Evolutionary conservation across 306 rosid genomes (phyloP).

Genomic region (Prunus davidiana): DNA sequence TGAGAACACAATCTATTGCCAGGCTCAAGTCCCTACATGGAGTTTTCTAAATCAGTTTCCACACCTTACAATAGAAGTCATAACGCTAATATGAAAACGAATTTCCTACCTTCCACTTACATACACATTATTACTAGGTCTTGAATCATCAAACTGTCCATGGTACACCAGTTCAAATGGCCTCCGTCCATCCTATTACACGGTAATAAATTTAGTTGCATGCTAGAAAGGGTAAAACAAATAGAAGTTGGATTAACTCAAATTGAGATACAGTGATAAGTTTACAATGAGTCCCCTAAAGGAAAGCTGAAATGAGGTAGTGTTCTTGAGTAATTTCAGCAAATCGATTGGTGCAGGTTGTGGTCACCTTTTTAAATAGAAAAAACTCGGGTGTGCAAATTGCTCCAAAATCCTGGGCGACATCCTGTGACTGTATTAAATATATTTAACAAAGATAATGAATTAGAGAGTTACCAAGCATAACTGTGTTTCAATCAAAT

Average conservation of each 20-base stretch:
- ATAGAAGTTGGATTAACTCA: not conserved
- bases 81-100: not conserved
- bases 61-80: conserved; percentile 20
- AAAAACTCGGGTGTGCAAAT: conserved; percentile 90
- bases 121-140: conserved; percentile 66
- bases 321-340: not conserved
- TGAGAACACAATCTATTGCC: conserved; percentile 84
- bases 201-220: conserved; percentile 4
- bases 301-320: conserved; percentile 8
- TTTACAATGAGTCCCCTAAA: not conserved
- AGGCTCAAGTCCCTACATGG: conserved; percentile 65
- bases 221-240: not conserved
- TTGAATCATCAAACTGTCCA: conserved; percentile 95
- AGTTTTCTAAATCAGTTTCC: conserved; percentile 26
- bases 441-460: conserved; percentile 7
- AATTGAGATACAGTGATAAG: conserved; percentile 5
- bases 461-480: not conserved
- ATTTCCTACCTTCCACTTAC: conserved; percentile 81
- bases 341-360: not conserved
- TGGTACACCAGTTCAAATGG: conserved; percentile 93
- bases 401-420: conserved; percentile 82
- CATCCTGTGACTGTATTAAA: conserved; percentile 70
- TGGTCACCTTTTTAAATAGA: conserved; percentile 76
- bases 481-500: not conserved
- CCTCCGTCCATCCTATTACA: conserved; percentile 88